phyloP scores from a whole-genome alignment of 2,329 filamentous ascomycete genomes.

The Akanthomyces lecanii region DNA sequence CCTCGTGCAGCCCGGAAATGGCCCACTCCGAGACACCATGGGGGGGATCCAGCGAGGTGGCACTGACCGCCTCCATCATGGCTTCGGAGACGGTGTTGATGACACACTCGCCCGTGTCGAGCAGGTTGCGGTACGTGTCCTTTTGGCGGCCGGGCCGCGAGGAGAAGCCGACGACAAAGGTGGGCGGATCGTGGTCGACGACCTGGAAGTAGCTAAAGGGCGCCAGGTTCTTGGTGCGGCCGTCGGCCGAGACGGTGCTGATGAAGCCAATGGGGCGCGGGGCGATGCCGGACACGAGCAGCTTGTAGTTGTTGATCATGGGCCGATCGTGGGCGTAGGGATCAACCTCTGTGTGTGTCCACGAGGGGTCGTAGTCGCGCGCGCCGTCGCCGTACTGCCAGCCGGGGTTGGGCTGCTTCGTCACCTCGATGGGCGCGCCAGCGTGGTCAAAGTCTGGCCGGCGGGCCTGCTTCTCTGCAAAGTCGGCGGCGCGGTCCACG shows the following conservation, averaged over 20 bases:
- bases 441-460: slow-evolving; percentile 26
- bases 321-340: slow-evolving; percentile 68
- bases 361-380: slow-evolving; percentile 26
- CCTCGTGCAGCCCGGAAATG: slow-evolving; percentile 49
- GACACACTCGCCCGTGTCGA: slow-evolving; percentile 65
- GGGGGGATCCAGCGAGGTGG: slow-evolving; percentile 68
- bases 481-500: slow-evolving; percentile 23
- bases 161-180: slow-evolving; percentile 60
- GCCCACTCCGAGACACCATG: slow-evolving; percentile 72
- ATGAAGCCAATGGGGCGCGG: slow-evolving; percentile 70
- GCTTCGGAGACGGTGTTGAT: slow-evolving; percentile 80
- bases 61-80: slow-evolving; percentile 78
- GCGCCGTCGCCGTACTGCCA: slow-evolving; percentile 45
- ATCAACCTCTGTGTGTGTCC: slow-evolving; percentile 67
- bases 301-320: slow-evolving; percentile 73
- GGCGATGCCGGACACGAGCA: slow-evolving; percentile 73
- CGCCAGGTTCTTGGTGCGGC: slow-evolving; percentile 63
- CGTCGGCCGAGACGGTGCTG: slow-evolving; percentile 53
- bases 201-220: slow-evolving; percentile 80
- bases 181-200: slow-evolving; percentile 75
- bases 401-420: slow-evolving; percentile 36
- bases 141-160: slow-evolving; percentile 53
- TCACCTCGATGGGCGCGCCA: slow-evolving; percentile 22
- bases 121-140: slow-evolving; percentile 70
- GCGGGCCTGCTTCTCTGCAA: slow-evolving; percentile 23